These are phyloP conservation scores for Gymnopus androsaceus DNA, from an alignment of 1,284 basidiomycete species.

Conservation along the genomic window DNA sequence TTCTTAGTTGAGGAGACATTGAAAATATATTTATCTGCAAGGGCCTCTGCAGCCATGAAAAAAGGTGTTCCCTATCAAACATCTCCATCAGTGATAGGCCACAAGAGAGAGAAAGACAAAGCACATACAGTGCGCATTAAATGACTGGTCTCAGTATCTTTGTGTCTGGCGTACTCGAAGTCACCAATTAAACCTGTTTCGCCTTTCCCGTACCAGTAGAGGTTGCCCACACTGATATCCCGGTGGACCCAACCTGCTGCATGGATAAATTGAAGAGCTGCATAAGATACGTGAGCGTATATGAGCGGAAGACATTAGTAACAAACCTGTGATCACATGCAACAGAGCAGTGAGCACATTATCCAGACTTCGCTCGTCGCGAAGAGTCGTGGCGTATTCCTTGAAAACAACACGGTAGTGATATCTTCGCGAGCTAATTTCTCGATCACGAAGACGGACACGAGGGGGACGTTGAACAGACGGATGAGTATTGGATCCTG, in stretches of 20 bases:
- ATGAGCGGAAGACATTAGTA: too few species aligned
- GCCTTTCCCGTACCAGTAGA: background rate
- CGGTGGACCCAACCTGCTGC: conserved; percentile 7
- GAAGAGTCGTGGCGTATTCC: background rate
- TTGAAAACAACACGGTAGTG: background rate
- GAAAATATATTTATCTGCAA: background rate
- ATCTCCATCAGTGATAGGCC: too few species aligned
- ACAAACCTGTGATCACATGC: background rate
- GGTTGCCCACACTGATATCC: conserved; percentile 7
- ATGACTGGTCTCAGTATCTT: too few species aligned
- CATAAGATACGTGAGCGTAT: background rate
- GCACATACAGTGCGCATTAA: background rate
- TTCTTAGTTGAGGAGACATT: background rate
- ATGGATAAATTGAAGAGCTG: conserved; percentile 1
- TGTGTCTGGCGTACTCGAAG: conserved; percentile 6
- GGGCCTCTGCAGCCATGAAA: conserved; percentile 4
- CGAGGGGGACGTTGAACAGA: too few species aligned
- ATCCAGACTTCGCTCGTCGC: background rate
- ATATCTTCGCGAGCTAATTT: background rate
- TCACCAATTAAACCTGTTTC: background rate
- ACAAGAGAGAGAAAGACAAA: background rate
- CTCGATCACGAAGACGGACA: too few species aligned
- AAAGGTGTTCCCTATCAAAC: conserved; percentile 1
- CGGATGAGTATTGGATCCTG: background rate
- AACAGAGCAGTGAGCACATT: background rate